These are phyloP conservation scores for Nectriaceae sp. DNA, from an alignment of 2,329 filamentous ascomycete genomes.

Conservation along the genomic window DNA sequence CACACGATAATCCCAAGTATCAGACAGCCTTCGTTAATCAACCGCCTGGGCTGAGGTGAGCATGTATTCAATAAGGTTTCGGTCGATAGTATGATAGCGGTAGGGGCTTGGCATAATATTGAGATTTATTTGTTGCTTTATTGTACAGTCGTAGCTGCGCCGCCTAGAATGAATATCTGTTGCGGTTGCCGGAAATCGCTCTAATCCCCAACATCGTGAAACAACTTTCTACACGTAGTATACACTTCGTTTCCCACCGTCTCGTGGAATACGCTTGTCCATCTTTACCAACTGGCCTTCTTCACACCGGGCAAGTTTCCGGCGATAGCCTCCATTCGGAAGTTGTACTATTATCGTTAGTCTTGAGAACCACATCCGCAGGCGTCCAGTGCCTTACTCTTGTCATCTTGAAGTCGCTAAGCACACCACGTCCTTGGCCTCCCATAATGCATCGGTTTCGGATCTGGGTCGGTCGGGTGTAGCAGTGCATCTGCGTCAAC, in stretches of 20 bases:
- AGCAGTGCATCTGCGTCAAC: slow-evolving; percentile 92
- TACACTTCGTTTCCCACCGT: slow-evolving; percentile 16
- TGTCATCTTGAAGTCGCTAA: slow-evolving; percentile 89
- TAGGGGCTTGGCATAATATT: too few species aligned
- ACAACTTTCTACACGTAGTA: slow-evolving; percentile 16
- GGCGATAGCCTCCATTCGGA: slow-evolving; percentile 83
- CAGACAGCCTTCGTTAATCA: too few species aligned
- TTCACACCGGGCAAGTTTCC: slow-evolving; percentile 89
- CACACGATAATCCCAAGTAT: too few species aligned
- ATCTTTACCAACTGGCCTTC: slow-evolving; percentile 88
- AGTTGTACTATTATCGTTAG: slow-evolving; percentile 73
- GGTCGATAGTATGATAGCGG: too few species aligned
- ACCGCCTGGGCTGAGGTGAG: too few species aligned
- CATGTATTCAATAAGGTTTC: too few species aligned
- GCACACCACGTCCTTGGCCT: slow-evolving; percentile 86
- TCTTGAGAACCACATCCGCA: not conserved
- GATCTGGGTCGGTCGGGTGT: slow-evolving; percentile 91
- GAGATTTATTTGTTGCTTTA: too few species aligned
- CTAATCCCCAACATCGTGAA: not conserved
- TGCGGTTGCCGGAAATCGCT: too few species aligned
- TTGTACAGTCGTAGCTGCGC: too few species aligned
- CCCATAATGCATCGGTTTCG: slow-evolving; percentile 90
- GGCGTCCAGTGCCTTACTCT: slow-evolving; percentile 63
- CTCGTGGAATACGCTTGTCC: not conserved
- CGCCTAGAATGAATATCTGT: too few species aligned